Base-by-base conservation (phyloP, 2,329 filamentous ascomycete species). In the Venturia aucupariae region DNA sequence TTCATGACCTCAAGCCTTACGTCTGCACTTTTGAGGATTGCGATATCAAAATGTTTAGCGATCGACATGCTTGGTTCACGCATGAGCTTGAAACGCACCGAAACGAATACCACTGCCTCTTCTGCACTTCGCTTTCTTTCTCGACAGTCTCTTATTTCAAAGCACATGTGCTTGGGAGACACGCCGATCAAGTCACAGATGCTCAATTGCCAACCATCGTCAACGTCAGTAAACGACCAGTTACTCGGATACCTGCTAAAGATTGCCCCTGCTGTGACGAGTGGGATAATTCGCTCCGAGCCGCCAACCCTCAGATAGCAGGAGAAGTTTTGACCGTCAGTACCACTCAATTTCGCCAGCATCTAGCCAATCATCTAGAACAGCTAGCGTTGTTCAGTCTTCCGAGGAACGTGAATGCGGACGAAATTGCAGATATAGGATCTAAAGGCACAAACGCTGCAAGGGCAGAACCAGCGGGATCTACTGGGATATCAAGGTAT, bases 1-100 rank as follows among this genome's bases (percentile, higher is more conserved):
- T 32, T 24, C 54, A 57, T 27, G 54, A 57, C 15, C 24, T 57
- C 5, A 57, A 57, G 67, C 68, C 66, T 19, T 72, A 67, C 54
- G 65, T 66, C 41, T 71, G 65, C 66, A 70, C 66, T 7, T 71
- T 60, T 57, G 39, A 59, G 41, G 64, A 67, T 19, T 72, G 71
- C 48, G 63, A 68, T n/a, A 44, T 60, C 3, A 67, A 70, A 19
- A 61, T 72, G 3, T 71, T 71, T 41, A 65, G 66, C 62, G 65
- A 68, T 35, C 66, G 61, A 22, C 51, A 62, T 13, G 61, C 64
- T 7, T 71, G 70, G 70, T 68, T 69, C 55, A 54, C 65, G 10
- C 70, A 72, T 46, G 68, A 71, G 39, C 27, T 67, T 15, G 44
- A 67, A 35, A 30, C 32, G 19, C 70, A 71, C 60, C 65, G 68